phyloP scores from a whole-genome alignment of 2,329 filamentous ascomycete genomes.

The Aspergillus tubingensis region DNA sequence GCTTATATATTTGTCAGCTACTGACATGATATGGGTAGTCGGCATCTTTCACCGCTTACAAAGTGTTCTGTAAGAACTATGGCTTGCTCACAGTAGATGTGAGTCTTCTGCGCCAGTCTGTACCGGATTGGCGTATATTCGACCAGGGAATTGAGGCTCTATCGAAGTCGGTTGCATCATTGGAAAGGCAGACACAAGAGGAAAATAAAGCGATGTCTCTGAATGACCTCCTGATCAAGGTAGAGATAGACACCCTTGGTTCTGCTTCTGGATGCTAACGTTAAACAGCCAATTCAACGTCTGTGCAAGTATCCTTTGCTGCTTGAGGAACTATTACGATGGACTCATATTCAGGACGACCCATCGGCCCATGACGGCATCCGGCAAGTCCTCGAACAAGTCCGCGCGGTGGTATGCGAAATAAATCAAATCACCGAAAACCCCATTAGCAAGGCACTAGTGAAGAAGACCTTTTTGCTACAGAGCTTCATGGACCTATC shows the following conservation, averaged over 20 bases:
- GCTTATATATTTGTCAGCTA: constrained; percentile 12
- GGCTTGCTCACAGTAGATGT: constrained; percentile 81
- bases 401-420: constrained; percentile 73
- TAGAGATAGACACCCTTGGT: constrained; percentile 36
- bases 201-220: constrained; percentile 77
- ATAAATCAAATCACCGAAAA: constrained; percentile 87
- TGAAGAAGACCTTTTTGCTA: constrained; percentile 82
- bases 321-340: constrained; percentile 78
- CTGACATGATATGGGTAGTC: constrained; percentile 63
- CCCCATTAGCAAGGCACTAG: constrained; percentile 64
- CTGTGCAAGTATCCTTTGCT: constrained; percentile 89
- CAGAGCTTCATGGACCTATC: constrained; percentile 79
- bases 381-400: constrained; percentile 68
- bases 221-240: constrained; percentile 88
- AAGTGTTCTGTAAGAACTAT: constrained; percentile 89
- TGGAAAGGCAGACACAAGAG: constrained; percentile 63
- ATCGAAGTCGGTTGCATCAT: constrained; percentile 71
- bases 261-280: constrained; percentile 16
- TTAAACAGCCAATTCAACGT: constrained; percentile 79
- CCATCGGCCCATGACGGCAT: constrained; percentile 80
- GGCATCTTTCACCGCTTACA: constrained; percentile 79
- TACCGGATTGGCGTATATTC: constrained; percentile 75
- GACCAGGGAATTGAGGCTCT: constrained; percentile 84
- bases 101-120: constrained; percentile 65
- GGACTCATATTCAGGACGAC: constrained; percentile 82